phyloP scores from a whole-genome alignment of 345 rosid species.

The Durio zibethinus region DNA sequence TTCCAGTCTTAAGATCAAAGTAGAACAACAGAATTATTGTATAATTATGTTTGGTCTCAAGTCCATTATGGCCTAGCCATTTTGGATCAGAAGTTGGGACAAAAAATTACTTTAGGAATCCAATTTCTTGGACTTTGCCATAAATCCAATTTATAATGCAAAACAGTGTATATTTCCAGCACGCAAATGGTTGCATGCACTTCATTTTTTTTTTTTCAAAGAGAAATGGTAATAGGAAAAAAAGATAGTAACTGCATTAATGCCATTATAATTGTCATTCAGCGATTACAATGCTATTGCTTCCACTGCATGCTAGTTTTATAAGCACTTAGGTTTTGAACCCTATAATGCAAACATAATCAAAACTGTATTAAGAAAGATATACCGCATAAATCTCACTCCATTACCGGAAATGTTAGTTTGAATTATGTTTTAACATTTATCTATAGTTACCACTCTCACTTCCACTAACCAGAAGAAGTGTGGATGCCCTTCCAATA shows the following conservation, averaged over 20 bases:
- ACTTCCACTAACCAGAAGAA: background rate
- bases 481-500: background rate
- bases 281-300: conserved; percentile 11
- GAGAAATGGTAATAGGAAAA: background rate
- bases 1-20: background rate
- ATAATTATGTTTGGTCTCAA: background rate
- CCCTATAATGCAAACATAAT: conserved; percentile 25
- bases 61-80: background rate
- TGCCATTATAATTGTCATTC: conserved; percentile 13
- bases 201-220: background rate
- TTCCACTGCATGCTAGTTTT: background rate
- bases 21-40: background rate
- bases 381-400: background rate
- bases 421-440: background rate
- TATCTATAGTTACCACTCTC: conserved; percentile 1
- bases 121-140: background rate
- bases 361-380: background rate
- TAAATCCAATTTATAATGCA: background rate
- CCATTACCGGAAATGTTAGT: background rate
- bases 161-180: background rate
- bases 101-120: background rate
- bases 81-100: background rate
- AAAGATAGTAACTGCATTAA: background rate
- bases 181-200: background rate
- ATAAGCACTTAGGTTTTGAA: conserved; percentile 10